A percentile compares a stretch with the other conserved stretches of the same genome.
These are phyloP conservation scores for Fusarium guadeloupense DNA, from an alignment of 2,329 filamentous ascomycete species.

Conservation along the genomic window DNA sequence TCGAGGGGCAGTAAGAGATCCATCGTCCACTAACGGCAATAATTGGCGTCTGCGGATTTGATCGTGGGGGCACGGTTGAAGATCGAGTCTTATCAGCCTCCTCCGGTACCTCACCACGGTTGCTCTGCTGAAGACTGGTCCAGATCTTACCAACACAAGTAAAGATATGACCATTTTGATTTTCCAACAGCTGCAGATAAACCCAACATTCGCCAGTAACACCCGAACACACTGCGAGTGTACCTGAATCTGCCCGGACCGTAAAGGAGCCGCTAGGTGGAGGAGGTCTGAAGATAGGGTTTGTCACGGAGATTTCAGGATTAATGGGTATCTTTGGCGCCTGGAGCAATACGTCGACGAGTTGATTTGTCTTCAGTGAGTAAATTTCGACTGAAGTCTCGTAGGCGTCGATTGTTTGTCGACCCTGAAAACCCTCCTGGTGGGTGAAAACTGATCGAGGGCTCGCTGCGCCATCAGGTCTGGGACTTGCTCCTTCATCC, in stretches of 20 bases:
- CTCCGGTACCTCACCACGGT: constrained; percentile 58
- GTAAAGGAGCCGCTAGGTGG: constrained; percentile 76
- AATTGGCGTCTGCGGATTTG: constrained; percentile 68
- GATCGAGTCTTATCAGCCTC: constrained; percentile 56
- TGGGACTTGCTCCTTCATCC: constrained; percentile 52
- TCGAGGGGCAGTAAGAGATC: constrained; percentile 79
- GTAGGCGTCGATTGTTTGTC: constrained; percentile 66
- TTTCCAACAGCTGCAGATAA: constrained; percentile 63
- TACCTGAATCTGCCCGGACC: constrained; percentile 76
- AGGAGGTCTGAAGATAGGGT: constrained; percentile 74
- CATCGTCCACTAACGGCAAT: constrained; percentile 76
- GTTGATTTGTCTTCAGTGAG: constrained; percentile 78
- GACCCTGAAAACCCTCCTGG: constrained; percentile 50
- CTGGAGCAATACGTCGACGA: constrained; percentile 77
- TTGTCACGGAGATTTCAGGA: constrained; percentile 62
- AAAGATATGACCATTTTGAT: constrained; percentile 58
- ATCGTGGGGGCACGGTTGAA: constrained; percentile 50
- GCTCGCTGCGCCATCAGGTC: constrained; percentile 54
- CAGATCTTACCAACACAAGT: constrained; percentile 88
- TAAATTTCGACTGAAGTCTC: constrained; percentile 92
- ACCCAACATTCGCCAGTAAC: constrained; percentile 88
- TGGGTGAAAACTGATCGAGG: constrained; percentile 53
- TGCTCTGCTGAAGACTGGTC: constrained; percentile 79
- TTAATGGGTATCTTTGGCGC: constrained; percentile 70
- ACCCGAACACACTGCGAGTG: constrained; percentile 79